Conservation (phyloP, 371 early-diverging fungal species). For the Basidiobolus meristosporus region DNA sequence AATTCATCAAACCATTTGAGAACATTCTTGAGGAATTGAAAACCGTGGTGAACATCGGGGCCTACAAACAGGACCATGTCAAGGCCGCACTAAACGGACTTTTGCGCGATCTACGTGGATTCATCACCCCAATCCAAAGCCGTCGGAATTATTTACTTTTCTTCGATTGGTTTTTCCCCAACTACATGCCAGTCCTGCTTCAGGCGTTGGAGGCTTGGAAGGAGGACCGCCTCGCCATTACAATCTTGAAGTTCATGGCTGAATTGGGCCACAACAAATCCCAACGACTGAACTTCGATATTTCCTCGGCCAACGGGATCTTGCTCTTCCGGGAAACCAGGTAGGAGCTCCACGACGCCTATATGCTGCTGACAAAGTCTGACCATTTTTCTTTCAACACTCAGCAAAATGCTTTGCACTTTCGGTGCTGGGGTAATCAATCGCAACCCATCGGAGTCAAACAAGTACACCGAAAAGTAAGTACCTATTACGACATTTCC, state of each 20-base stretch:
- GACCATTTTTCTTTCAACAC: constrained; percentile 13
- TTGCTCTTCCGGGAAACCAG: constrained; percentile 78
- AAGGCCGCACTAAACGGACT: constrained; percentile 28
- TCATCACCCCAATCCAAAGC: constrained; percentile 41
- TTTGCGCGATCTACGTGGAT: constrained; percentile 66
- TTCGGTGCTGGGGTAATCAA: constrained; percentile 6
- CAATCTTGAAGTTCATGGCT: constrained; percentile 49
- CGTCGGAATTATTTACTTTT: constrained; percentile 43
- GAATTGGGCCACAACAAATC: constrained; percentile 67
- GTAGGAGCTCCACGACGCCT: no score
- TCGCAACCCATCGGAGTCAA: background rate
- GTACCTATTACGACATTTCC: background rate
- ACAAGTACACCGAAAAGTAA: background rate
- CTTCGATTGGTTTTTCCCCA: constrained; percentile 71
- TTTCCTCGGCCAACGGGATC: constrained; percentile 71
- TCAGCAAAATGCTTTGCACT: background rate
- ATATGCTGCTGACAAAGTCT: no score
- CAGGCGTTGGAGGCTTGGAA: constrained; percentile 50
- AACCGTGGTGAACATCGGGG: constrained; percentile 18
- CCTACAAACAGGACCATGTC: constrained; percentile 19
- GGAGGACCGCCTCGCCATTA: constrained; percentile 37
- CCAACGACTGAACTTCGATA: constrained; percentile 66
- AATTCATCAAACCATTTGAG: constrained; percentile 53
- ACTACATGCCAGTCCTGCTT: constrained; percentile 34
- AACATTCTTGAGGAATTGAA: constrained; percentile 21